Evolutionary conservation across 306 rosid species (phyloP), one percentile per base, ranked within the genome.

Genomic region (Trichosanthes truncata): DNA sequence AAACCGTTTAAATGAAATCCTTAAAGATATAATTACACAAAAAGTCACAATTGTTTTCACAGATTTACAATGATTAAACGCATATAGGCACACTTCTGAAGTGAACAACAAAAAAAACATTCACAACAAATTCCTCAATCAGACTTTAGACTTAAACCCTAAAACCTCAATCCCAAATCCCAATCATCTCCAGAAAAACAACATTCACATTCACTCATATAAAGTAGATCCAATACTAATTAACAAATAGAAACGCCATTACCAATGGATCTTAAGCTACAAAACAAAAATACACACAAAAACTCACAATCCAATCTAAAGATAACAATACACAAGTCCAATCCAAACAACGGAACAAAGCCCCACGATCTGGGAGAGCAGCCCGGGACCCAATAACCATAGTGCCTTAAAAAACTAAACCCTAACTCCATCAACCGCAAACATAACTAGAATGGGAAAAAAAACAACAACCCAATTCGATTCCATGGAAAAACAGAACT

Each of bases 171-270:
- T 41, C 38, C 26, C 53, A 43, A 68, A 69, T 11, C 52, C 43
- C 9, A 68, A 69, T 11, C 52, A 41, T 15, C 46, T 69, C 53
- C 55, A 20, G 0, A 10, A 25, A 10, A 40, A 41, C 20, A 46
- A 8, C 78, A 74, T 74, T 51, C 78, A 10, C 61, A 51, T 74
- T 9, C 78, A 17, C 78, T 74, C 45, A 26, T 31, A 49, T 7
- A 49, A 4, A 49, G 48, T 46, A 74, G 78, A 74, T 74, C 78
- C 78, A 74, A 74, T 18, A 17, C 46, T 18, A 49, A 43, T 74
- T 18, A 51, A 74, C 59, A 3, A 74, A 74, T 4, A 20, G 6
- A 48, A 74, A 74, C 3, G 46, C 5, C 48, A 52, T 18, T 74
- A 10, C 63, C 31, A 2, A 51, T 49, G 62, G 48, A 74, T 74